A percentile compares a stretch with the other conserved stretches of the same genome.
Evolutionary conservation across 345 rosid genomes (phyloP).

Genomic region (Eucalyptus erythrocorys): DNA sequence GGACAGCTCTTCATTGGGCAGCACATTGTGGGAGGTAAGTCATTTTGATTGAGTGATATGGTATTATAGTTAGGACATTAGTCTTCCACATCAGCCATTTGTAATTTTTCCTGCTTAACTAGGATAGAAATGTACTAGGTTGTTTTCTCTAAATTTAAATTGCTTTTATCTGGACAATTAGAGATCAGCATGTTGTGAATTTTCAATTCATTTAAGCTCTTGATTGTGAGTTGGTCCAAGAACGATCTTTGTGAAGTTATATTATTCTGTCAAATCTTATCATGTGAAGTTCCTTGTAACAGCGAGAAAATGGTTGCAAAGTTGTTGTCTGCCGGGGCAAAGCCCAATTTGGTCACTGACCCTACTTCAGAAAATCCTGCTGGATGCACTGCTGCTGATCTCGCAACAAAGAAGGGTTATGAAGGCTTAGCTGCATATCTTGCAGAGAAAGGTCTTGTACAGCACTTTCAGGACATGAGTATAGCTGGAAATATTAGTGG

Average conservation of each 20-base stretch:
- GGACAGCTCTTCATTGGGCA: conserved; percentile 99
- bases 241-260: not conserved
- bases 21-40: conserved; percentile 71
- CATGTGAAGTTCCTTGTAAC: conserved; percentile 8
- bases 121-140: not conserved
- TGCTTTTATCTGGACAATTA: not conserved
- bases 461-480: conserved; percentile 76
- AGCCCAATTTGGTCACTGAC: conserved; percentile 79
- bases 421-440: conserved; percentile 88
- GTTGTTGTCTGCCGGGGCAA: conserved; percentile 90
- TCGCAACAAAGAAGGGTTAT: conserved; percentile 61
- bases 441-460: conserved; percentile 73
- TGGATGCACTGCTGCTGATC: conserved; percentile 82
- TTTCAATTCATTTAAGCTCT: not conserved
- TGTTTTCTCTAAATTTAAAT: not conserved
- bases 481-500: conserved; percentile 84
- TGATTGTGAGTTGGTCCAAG: not conserved
- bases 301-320: conserved; percentile 90
- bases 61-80: not conserved
- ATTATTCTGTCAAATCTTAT: not conserved
- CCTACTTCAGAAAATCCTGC: conserved; percentile 54
- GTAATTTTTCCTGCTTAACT: not conserved
- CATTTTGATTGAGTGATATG: not conserved
- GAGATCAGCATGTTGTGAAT: not conserved
- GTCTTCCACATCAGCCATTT: not conserved